A percentile compares a stretch with the other conserved stretches of the same genome.
Conservation (phyloP, 1,284 basidiomycete species). For the Ganoderma lingzhi region DNA sequence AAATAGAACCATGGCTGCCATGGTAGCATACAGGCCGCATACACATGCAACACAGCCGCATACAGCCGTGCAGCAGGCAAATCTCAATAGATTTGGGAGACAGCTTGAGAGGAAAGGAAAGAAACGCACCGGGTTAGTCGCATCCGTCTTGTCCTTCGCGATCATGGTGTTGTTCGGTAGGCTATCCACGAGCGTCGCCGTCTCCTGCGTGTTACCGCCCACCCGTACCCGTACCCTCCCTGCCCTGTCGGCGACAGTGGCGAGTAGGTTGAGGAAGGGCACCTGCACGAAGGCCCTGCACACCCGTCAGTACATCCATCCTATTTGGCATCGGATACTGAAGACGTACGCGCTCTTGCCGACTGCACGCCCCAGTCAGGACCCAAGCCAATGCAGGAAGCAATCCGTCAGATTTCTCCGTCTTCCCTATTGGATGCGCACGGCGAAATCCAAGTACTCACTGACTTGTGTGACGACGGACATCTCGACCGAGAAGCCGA, state of each 20-base stretch:
- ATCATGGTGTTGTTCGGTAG: conserved; percentile 33
- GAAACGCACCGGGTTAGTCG: conserved; percentile 27
- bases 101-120: conserved; percentile 13
- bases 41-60: background rate
- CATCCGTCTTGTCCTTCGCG: conserved; percentile 26
- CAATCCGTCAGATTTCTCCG: conserved; percentile 8
- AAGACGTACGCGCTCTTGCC: conserved; percentile 42
- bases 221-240: conserved; percentile 69
- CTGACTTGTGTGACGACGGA: conserved; percentile 71
- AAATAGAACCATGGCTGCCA: background rate
- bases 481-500: conserved; percentile 79
- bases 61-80: background rate
- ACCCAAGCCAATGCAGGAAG: conserved; percentile 13
- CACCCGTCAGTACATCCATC: conserved; percentile 29
- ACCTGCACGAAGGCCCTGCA: conserved; percentile 58
- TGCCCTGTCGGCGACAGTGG: conserved; percentile 65
- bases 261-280: conserved; percentile 79
- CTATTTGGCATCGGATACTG: background rate
- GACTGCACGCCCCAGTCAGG: conserved; percentile 52
- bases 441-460: conserved; percentile 46
- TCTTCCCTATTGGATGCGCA: background rate
- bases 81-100: conserved; percentile 36
- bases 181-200: conserved; percentile 45
- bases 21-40: conserved; percentile 4
- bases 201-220: conserved; percentile 82